Base-by-base conservation (phyloP, 306 rosid genomes). In the Pterocarpus santalinus region DNA sequence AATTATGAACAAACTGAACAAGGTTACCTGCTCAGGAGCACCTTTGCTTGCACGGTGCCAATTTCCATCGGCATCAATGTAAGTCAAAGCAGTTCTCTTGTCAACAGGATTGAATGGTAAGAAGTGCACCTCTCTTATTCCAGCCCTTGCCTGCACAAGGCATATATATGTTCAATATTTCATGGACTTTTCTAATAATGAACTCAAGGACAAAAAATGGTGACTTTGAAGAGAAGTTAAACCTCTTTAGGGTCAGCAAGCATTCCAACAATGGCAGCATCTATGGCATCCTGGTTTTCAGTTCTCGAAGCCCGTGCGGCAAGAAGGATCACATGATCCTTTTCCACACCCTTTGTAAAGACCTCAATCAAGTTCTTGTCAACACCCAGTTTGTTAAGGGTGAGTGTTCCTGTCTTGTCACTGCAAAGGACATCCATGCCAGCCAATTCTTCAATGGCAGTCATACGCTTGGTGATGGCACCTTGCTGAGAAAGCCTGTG, bases 371-470 rank as follows among this genome's bases (percentile, higher is more conserved):
- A 86, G 88, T 81, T 96, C 85, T 43, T 88, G 77, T 96, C 99
- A 62, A 96, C 91, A 82, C 91, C 92, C 47, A 93, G 90, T 88
- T 96, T 96, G 92, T 96, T 96, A 73, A 96, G 99, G 14, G 99
- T 96, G 12, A 96, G 91, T 32, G 99, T 96, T 69, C 99, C 98
- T 3, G 99, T 96, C 83, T 96, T 96, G 85, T 96, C 99, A 80
- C 99, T 96, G 87, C 98, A 96, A 64, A 96, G 98, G 15, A 96
- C 99, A 73, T 96, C 99, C 99, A 96, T 96, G 70, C 99, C 99
- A 4, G 99, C 99, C 97, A 96, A 36, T 88, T 96, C 99, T 75
- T 96, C 99, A 39, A 96, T 96, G 75, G 99, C 99, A 17, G 99
- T 93, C 99, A 93, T 96, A 65, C 99, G 76, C 87, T 96, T 96